A percentile compares a stretch with the other conserved stretches of the same genome.
These are phyloP conservation scores for Alternaria novae-zelandiae DNA, from an alignment of 2,329 filamentous ascomycete species.

Conservation along the genomic window DNA sequence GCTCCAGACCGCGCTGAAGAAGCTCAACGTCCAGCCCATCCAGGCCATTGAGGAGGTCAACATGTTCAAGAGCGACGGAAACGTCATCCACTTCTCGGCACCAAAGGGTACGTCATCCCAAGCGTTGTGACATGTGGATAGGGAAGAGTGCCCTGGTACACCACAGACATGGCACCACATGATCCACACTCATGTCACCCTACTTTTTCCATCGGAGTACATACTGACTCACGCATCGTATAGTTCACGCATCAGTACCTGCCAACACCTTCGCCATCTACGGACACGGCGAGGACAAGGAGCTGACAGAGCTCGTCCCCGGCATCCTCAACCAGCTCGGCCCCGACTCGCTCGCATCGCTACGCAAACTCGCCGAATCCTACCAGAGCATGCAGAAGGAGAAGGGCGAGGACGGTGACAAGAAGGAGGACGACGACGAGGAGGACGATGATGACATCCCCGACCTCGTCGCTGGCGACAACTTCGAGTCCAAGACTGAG, in stretches of 20 bases:
- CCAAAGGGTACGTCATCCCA: conserved; percentile 78
- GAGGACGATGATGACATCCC: conserved; percentile 86
- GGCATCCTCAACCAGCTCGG: conserved; percentile 99
- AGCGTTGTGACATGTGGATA: neutral
- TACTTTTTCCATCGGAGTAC: neutral
- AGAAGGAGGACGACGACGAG: conserved; percentile 68
- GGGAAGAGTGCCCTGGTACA: neutral
- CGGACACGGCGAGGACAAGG: conserved; percentile 98
- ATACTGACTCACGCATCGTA: conserved; percentile 14
- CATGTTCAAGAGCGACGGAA: conserved; percentile 99
- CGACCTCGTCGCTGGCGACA: conserved; percentile 94
- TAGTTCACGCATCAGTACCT: conserved; percentile 95
- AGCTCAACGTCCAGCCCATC: conserved; percentile 99
- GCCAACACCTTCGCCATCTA: conserved; percentile 99
- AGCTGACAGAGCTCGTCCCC: conserved; percentile 98
- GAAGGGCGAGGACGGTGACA: conserved; percentile 72
- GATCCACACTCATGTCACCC: neutral
- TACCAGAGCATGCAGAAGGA: conserved; percentile 99
- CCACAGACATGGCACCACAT: neutral
- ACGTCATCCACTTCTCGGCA: conserved; percentile 98
- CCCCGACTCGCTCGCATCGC: conserved; percentile 94
- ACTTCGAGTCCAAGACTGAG: conserved; percentile 87
- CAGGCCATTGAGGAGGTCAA: conserved; percentile 99
- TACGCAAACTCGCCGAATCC: conserved; percentile 98
- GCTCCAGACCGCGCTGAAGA: conserved; percentile 96